These are phyloP conservation scores for Phytophthora sojae DNA, from an alignment of 352 stramenopile species.

Conservation along the genomic window DNA sequence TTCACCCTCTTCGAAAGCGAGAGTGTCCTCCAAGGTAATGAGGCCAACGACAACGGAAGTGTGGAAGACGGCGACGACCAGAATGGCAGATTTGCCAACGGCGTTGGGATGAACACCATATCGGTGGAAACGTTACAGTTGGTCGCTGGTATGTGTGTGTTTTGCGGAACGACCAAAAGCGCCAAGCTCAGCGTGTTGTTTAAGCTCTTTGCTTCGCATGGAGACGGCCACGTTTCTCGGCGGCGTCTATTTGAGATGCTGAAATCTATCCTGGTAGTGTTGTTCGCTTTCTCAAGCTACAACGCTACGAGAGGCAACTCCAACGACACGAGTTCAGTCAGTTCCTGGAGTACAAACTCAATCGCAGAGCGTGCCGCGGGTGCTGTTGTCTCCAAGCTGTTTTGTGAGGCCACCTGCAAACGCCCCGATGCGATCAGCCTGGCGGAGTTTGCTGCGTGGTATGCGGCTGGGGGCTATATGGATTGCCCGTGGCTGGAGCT, in stretches of 20 bases:
- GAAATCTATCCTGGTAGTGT: conserved; percentile 79
- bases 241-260: conserved; percentile 85
- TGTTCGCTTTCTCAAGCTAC: conserved; percentile 89
- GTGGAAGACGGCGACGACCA: conserved; percentile 36
- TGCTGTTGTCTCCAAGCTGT: conserved; percentile 90
- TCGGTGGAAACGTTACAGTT: conserved; percentile 81
- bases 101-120: conserved; percentile 48
- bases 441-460: conserved; percentile 97
- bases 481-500: conserved; percentile 97
- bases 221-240: conserved; percentile 68
- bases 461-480: conserved; percentile 94
- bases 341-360: conserved; percentile 79
- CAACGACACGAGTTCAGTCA: conserved; percentile 66
- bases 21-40: conserved; percentile 53
- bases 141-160: conserved; percentile 90
- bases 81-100: conserved; percentile 20
- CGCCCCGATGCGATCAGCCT: conserved; percentile 89
- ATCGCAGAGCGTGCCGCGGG: conserved; percentile 90
- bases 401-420: conserved; percentile 73
- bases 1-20: conserved; percentile 88
- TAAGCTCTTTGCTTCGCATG: conserved; percentile 76
- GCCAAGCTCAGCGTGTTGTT: conserved; percentile 93
- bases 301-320: conserved; percentile 67
- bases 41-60: conserved; percentile 36
- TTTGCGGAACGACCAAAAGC: conserved; percentile 96